Base-by-base conservation (phyloP, 805 yeast species). In the Hyphopichia homilentoma region DNA sequence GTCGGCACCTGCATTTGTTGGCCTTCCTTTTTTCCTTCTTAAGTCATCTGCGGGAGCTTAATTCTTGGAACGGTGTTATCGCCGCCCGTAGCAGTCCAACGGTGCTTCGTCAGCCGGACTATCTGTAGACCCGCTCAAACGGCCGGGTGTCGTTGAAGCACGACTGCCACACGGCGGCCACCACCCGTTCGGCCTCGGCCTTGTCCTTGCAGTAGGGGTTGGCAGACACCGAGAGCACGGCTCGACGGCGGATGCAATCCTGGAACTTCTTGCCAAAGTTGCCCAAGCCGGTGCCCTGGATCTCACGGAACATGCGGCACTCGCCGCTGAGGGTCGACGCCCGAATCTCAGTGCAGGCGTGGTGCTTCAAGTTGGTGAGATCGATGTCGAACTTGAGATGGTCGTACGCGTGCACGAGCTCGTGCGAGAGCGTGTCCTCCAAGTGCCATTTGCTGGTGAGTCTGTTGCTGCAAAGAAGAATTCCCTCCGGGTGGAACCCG, bases 81-180 rank as follows among this genome's bases (percentile, higher is more conserved):
- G n/a, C n/a, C n/a, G n/a, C n/a, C n/a, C n/a, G n/a, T n/a, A n/a
- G n/a, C n/a, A n/a, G n/a, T n/a, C n/a, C n/a, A n/a, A n/a, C n/a
- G n/a, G n/a, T n/a, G n/a, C n/a, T n/a, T n/a, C n/a, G n/a, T n/a
- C n/a, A n/a, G n/a, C n/a, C n/a, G 22, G 11, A 21, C 53, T 59
- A 83, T 39, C 87, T 70, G 54, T 86, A 93, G 21, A 93, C 89
- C 50, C 85, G 81, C 48, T 93, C 97, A 59, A 87, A 93, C 1
- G 98, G 98, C 49, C 98, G 69, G 2, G 97, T 90, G 52, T 93
- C 98, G 48, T 80, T 81, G 54, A 88, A 93, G 55, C 98, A 93
- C 29, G 90, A 81, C 40, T 81, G 82, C 82, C 95, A 93, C 5
- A 93, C 97, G 44, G 84, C 82, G 41, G 84, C 78, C 3, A 93